These are phyloP conservation scores for Gentiana straminea DNA, from an alignment of 257 asterid genomes.

Conservation along the genomic window DNA sequence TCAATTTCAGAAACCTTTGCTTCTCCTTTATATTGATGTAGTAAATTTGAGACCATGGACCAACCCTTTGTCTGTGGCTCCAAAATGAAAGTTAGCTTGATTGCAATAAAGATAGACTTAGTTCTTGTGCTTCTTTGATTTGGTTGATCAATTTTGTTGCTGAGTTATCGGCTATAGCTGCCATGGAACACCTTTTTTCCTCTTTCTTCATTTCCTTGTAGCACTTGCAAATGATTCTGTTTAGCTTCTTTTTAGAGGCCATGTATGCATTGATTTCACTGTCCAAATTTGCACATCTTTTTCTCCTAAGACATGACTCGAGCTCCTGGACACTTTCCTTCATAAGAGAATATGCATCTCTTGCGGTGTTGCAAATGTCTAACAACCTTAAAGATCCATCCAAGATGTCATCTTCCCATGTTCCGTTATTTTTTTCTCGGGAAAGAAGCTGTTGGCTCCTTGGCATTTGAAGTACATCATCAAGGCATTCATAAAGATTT, in stretches of 20 bases:
- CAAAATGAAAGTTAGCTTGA: conserved; percentile 18
- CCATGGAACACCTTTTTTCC: conserved; percentile 2
- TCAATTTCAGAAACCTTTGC: neutral
- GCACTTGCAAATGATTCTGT: conserved; percentile 16
- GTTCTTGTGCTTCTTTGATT: conserved; percentile 15
- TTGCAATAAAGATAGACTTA: conserved; percentile 9
- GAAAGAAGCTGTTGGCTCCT: conserved; percentile 15
- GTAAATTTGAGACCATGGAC: conserved; percentile 26
- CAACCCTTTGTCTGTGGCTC: conserved; percentile 4
- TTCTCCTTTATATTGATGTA: conserved; percentile 4
- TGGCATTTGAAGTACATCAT: conserved; percentile 20
- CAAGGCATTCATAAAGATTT: conserved; percentile 16
- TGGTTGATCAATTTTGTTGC: neutral
- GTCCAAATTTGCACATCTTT: neutral
- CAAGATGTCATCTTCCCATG: conserved; percentile 13
- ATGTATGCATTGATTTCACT: conserved; percentile 12
- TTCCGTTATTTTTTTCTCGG: neutral
- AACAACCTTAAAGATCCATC: conserved; percentile 18
- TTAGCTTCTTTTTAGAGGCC: conserved; percentile 21
- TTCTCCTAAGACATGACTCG: conserved; percentile 25
- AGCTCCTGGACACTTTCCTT: conserved; percentile 25
- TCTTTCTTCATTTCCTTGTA: conserved; percentile 16
- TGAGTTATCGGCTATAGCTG: neutral
- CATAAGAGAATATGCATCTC: conserved; percentile 9
- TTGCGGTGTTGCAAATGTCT: conserved; percentile 18